Conservation (phyloP, 805 yeast genomes). For the Schwanniomyces sp. region DNA sequence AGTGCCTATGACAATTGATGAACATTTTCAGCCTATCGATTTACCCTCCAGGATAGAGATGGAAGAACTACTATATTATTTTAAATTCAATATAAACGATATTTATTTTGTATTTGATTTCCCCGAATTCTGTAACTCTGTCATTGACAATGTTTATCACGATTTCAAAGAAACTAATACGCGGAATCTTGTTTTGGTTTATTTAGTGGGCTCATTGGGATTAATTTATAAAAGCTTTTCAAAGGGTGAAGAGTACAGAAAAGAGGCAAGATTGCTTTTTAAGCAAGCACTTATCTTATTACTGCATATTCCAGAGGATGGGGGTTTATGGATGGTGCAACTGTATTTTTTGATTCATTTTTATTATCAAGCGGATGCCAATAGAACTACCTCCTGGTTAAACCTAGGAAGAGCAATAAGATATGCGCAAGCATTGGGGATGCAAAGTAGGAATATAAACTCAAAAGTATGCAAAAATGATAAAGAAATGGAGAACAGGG, state of each 20-base stretch:
- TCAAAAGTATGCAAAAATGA: slow-evolving; percentile 28
- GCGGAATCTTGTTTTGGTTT: slow-evolving; percentile 29
- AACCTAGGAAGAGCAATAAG: slow-evolving; percentile 42
- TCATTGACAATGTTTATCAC: slow-evolving; percentile 29
- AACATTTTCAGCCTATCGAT: slow-evolving; percentile 12
- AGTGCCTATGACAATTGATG: slow-evolving; percentile 22
- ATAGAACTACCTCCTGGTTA: slow-evolving; percentile 44
- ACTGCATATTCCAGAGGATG: slow-evolving; percentile 34
- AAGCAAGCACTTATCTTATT: slow-evolving; percentile 33
- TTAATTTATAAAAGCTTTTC: slow-evolving; percentile 33
- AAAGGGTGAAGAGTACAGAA: slow-evolving; percentile 17
- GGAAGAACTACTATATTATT: slow-evolving; percentile 17
- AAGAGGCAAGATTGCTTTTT: slow-evolving; percentile 31
- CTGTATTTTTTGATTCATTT: slow-evolving; percentile 38
- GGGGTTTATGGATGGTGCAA: slow-evolving; percentile 42
- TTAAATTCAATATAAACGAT: slow-evolving; percentile 39
- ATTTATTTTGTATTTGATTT: slow-evolving; percentile 38
- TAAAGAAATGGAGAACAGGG: slow-evolving; percentile 24
- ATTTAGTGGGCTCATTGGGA: slow-evolving; percentile 42
- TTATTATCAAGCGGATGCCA: slow-evolving; percentile 40
- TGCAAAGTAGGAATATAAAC: slow-evolving; percentile 38
- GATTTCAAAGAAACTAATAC: slow-evolving; percentile 24
- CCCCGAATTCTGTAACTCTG: slow-evolving; percentile 22
- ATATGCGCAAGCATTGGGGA: slow-evolving; percentile 42
- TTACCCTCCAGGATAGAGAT: background rate